Evolutionary conservation across 495 filamentous ascomycete species (phyloP).

Genomic region (Penicillium riverlandense): DNA sequence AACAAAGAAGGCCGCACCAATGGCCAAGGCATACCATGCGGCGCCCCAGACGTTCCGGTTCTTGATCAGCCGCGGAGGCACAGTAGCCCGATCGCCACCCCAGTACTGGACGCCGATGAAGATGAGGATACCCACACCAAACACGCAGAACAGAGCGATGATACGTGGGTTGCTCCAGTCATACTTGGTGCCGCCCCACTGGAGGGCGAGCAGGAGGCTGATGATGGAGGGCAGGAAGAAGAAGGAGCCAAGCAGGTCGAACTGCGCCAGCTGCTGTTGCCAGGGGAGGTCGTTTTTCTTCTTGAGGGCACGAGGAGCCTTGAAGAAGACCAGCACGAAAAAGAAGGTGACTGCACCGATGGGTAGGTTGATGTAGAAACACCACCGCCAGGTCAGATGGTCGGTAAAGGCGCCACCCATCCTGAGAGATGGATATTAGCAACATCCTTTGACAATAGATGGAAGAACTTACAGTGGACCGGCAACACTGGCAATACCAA

Average conservation of each 20-base stretch:
- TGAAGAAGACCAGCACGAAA: slow-evolving; percentile 53
- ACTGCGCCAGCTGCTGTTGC: slow-evolving; percentile 42
- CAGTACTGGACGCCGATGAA: slow-evolving; percentile 62
- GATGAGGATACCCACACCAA: slow-evolving; percentile 52
- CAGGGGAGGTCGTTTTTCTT: slow-evolving; percentile 17
- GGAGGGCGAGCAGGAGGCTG: slow-evolving; percentile 68
- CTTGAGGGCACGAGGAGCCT: slow-evolving; percentile 43
- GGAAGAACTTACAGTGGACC: slow-evolving; percentile 50
- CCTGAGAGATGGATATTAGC: slow-evolving; percentile 1
- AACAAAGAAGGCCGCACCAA: slow-evolving; percentile 63
- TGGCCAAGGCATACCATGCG: slow-evolving; percentile 44
- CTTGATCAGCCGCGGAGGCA: slow-evolving; percentile 65
- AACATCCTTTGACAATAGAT: too few relatives aligned
- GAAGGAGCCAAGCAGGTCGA: slow-evolving; percentile 61
- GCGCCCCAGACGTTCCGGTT: slow-evolving; percentile 60
- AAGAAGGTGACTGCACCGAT: slow-evolving; percentile 59
- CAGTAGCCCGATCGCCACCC: slow-evolving; percentile 65
- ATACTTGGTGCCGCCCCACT: slow-evolving; percentile 76
- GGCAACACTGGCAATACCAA: slow-evolving; percentile 69
- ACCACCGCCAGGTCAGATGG: slow-evolving; percentile 54
- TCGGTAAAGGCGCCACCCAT: slow-evolving; percentile 56
- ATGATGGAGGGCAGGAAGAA: slow-evolving; percentile 68
- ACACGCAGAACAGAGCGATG: slow-evolving; percentile 65
- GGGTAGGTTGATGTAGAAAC: slow-evolving; percentile 60
- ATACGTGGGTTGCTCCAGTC: slow-evolving; percentile 58